Evolutionary conservation across 306 rosid species (phyloP).

Genomic region (Alnus rubra): DNA sequence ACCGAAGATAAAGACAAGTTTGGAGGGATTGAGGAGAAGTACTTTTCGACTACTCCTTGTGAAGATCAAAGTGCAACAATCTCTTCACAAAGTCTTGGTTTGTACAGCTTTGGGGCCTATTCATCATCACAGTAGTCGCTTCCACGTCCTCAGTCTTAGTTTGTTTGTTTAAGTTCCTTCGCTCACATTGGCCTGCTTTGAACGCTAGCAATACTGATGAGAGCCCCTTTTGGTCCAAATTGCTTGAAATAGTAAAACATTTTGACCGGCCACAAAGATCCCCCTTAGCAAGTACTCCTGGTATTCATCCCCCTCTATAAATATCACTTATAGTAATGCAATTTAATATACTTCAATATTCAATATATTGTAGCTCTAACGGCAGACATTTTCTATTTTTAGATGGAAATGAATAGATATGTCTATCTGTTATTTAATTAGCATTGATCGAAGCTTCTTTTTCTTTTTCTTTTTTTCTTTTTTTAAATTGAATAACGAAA

Average conservation of each 20-base stretch:
- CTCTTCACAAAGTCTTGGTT: slow-evolving; percentile 19
- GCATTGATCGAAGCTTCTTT: too few relatives aligned
- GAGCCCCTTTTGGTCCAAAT: not conserved
- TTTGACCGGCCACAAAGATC: slow-evolving; percentile 9
- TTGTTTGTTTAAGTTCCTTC: slow-evolving; percentile 7
- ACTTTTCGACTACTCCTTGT: slow-evolving; percentile 14
- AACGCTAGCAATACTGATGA: not conserved
- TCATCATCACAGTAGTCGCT: slow-evolving; percentile 35
- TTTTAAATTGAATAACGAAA: too few relatives aligned
- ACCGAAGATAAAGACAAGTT: slow-evolving; percentile 31
- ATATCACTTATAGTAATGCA: too few relatives aligned
- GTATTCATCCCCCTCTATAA: too few relatives aligned
- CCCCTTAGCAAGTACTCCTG: not conserved
- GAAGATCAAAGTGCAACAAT: slow-evolving; percentile 18
- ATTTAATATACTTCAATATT: too few relatives aligned
- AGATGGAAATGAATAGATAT: too few relatives aligned
- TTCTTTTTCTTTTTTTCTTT: too few relatives aligned
- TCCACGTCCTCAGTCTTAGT: slow-evolving; percentile 16
- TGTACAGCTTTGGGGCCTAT: slow-evolving; percentile 51
- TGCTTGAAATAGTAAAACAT: slow-evolving; percentile 19
- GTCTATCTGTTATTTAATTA: too few relatives aligned
- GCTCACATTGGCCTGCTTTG: slow-evolving; percentile 7
- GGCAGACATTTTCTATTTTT: too few relatives aligned
- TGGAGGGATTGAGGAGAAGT: slow-evolving; percentile 22
- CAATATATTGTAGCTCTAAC: too few relatives aligned